Base-by-base conservation (phyloP, 2,329 filamentous ascomycete genomes). In the Talaromyces marneffei region DNA sequence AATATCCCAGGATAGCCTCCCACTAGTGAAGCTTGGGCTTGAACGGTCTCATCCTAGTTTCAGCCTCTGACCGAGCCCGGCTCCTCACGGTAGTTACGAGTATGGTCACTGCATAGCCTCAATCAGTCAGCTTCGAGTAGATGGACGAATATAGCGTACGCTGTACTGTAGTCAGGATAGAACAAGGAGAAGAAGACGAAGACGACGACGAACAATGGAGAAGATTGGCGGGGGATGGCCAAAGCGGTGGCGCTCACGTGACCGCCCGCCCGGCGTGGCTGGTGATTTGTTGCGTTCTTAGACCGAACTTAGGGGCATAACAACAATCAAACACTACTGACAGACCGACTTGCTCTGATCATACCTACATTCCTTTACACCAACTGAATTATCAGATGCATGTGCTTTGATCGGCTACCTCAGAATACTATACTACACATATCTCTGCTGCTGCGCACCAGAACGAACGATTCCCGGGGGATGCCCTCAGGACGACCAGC, bases 401-500 rank as follows among this genome's bases (percentile, higher is more conserved):
- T 37, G 9, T 39, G 50, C 16, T 29, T 39, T n/a, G 25, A 39
- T 29, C 39, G 20, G 18, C 16, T 35, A 52, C n/a, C 5, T 35
- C 27, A n/a, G 14, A n/a, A 37, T 31, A 20, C 27, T 46, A 44
- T 23, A 20, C 39, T 46, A 20, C 18, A 57, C 29, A 12, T 29
- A 9, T 42, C 44, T 52, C 52, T 61, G 62, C 46, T 53, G 56
- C 50, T 48, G 48, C 46, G 46, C 42, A 50, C 33, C 37, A 50
- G 27, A 25, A 60, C 31, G 14, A 10, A n/a, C 40, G n/a, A n/a
- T n/a, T n/a, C 40, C 31, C 56, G 63, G 66, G 70, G 69, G 66
- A 71, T 70, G 69, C 61, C 56, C 69, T 65, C 65, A 69, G 64
- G n/a, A 52, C 29, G n/a, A 52, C 29, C 48, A 20, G 64, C 57